Conservation (phyloP, 2,329 filamentous ascomycete genomes). For the Zelopaecilomyces penicillatus region DNA sequence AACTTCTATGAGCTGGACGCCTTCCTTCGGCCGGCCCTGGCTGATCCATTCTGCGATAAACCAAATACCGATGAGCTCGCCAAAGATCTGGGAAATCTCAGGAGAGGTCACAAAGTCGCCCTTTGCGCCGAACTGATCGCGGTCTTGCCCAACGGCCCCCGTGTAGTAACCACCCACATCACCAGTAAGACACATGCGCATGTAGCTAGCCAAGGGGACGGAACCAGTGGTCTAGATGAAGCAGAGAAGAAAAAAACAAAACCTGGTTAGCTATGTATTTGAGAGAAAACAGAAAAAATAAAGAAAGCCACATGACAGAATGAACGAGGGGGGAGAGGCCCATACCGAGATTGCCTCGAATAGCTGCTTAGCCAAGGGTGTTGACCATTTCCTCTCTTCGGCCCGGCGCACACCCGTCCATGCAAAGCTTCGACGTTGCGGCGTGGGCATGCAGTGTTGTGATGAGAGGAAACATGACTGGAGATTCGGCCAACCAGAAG, state of each 20-base stretch:
- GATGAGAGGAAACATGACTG: no score
- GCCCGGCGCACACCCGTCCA: conserved; percentile 13
- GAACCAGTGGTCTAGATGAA: conserved; percentile 63
- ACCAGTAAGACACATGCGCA: conserved; percentile 96
- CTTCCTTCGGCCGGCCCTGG: conserved; percentile 65
- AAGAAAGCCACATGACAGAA: not conserved
- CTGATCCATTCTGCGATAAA: conserved; percentile 94
- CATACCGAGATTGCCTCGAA: conserved; percentile 80
- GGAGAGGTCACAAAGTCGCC: conserved; percentile 97
- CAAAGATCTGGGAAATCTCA: conserved; percentile 95
- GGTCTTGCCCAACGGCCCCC: conserved; percentile 54
- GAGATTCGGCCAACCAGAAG: no score
- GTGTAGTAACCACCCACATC: conserved; percentile 93
- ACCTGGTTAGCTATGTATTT: not conserved
- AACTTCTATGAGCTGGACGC: conserved; percentile 85
- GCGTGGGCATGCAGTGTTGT: no score
- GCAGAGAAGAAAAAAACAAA: not conserved
- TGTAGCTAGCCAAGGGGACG: conserved; percentile 84
- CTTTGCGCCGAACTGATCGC: conserved; percentile 84
- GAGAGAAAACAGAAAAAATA: not conserved
- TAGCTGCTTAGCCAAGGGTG: conserved; percentile 79
- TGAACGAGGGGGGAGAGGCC: conserved; percentile 28
- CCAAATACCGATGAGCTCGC: conserved; percentile 90
- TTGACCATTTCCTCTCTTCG: conserved; percentile 69
- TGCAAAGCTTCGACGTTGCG: conserved; percentile 18